Percentiles rank a stretch among this genome's conserved stretches.
Conservation (phyloP, 768 basidiomycete genomes). For the Hygrophorus pudorinus region DNA sequence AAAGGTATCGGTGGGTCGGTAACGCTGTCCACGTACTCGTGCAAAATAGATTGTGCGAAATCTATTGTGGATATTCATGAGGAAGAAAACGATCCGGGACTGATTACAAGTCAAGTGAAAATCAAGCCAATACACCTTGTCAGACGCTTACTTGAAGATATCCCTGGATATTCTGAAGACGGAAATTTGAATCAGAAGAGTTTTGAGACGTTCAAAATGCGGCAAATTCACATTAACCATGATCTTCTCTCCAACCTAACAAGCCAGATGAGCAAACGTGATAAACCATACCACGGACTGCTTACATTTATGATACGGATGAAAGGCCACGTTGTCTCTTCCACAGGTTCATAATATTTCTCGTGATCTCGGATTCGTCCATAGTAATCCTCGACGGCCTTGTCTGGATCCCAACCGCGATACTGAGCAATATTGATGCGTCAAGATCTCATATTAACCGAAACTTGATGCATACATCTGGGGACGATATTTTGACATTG, state of each 20-base stretch:
- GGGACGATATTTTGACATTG: conserved; percentile 95
- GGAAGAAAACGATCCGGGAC: conserved; percentile 94
- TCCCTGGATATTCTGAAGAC: conserved; percentile 64
- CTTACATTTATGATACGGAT: conserved; percentile 89
- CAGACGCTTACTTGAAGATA: conserved; percentile 60
- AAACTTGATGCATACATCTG: conserved; percentile 57
- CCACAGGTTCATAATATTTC: conserved; percentile 80
- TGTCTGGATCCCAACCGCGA: conserved; percentile 84
- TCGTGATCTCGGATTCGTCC: conserved; percentile 82
- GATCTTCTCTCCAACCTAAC: conserved; percentile 88
- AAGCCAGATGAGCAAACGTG: background rate
- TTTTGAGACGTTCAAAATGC: conserved; percentile 2
- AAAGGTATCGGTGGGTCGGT: background rate
- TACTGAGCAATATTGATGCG: conserved; percentile 56
- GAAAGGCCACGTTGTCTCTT: conserved; percentile 85
- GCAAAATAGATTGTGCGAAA: conserved; percentile 96
- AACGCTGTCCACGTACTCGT: conserved; percentile 42
- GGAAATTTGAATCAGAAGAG: background rate
- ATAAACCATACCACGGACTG: conserved; percentile 9
- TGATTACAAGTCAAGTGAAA: conserved; percentile 22
- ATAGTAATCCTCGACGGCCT: conserved; percentile 89
- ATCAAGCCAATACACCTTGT: background rate
- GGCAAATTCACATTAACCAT: conserved; percentile 69
- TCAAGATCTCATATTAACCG: background rate
- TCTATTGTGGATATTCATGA: conserved; percentile 98